These are phyloP conservation scores for Yarrowia deformans DNA, from an alignment of 805 yeast species.

Conservation along the genomic window DNA sequence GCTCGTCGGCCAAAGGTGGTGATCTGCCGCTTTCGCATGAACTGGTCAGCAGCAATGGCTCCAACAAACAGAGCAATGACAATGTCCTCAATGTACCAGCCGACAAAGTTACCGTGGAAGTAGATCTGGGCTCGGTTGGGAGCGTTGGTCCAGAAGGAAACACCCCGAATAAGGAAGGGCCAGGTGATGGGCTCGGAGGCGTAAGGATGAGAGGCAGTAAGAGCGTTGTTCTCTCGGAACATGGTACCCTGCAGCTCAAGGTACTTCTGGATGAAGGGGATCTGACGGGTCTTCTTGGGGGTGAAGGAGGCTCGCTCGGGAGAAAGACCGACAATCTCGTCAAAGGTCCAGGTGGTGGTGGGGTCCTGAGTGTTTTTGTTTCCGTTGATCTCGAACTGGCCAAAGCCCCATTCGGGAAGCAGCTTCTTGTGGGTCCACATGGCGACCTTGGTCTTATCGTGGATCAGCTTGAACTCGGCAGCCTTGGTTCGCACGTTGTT, in stretches of 20 bases:
- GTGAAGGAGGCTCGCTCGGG: conserved; percentile 63
- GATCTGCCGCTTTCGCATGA: conserved; percentile 76
- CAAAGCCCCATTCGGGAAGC: conserved; percentile 94
- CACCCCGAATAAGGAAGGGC: conserved; percentile 91
- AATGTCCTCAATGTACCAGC: conserved; percentile 84
- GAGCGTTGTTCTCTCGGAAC: conserved; percentile 91
- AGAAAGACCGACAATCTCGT: conserved; percentile 72
- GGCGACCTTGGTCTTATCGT: conserved; percentile 86
- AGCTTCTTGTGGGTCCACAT: conserved; percentile 90
- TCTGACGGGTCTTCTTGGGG: conserved; percentile 65
- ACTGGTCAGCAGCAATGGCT: conserved; percentile 72
- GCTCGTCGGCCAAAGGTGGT: conserved; percentile 65
- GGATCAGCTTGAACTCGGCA: conserved; percentile 72
- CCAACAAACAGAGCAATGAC: conserved; percentile 70
- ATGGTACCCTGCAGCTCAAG: conserved; percentile 83
- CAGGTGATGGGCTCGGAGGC: conserved; percentile 90
- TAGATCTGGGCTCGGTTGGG: conserved; percentile 71
- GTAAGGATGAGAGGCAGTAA: conserved; percentile 90
- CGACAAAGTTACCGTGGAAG: conserved; percentile 87
- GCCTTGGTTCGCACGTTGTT: conserved; percentile 72
- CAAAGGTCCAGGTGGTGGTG: conserved; percentile 78
- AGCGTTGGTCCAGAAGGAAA: conserved; percentile 91
- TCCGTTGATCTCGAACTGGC: conserved; percentile 94
- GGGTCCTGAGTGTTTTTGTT: conserved; percentile 77
- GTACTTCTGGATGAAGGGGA: conserved; percentile 88